A percentile compares a stretch with the other conserved stretches of the same genome.
Evolutionary conservation across 495 filamentous ascomycete species (phyloP).

Genomic region (Xylaria longipes): DNA sequence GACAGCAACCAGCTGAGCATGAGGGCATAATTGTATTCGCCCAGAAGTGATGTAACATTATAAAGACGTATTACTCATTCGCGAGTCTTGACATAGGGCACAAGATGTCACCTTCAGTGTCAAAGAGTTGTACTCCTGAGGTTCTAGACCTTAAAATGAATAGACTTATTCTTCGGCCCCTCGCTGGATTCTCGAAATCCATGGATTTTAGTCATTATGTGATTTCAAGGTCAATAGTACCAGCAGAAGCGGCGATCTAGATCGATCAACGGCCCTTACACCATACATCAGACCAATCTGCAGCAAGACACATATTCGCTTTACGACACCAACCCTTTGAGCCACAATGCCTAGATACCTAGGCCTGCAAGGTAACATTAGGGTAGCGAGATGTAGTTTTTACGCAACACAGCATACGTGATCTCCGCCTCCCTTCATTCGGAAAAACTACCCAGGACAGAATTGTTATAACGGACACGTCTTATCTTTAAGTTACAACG

Average conservation of each 20-base stretch:
- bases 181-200: background rate
- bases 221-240: background rate
- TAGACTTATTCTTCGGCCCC: constrained; percentile 1
- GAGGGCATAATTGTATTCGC: background rate
- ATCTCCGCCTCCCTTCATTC: background rate
- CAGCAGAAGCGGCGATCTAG: background rate
- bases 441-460: background rate
- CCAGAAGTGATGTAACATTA: background rate
- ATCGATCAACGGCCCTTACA: background rate
- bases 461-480: background rate
- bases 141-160: background rate
- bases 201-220: background rate
- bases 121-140: background rate
- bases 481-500: background rate
- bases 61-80: background rate
- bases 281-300: background rate
- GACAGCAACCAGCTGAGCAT: background rate
- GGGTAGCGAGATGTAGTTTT: background rate
- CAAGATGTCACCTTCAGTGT: background rate
- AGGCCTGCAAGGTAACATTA: background rate
- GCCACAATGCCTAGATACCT: background rate
- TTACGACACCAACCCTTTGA: background rate
- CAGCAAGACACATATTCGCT: background rate
- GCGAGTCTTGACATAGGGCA: background rate
- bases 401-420: background rate